Evolutionary conservation across 129 eudicot species (phyloP), one percentile per base, ranked within the genome.

Genomic region (Mikania micrantha): DNA sequence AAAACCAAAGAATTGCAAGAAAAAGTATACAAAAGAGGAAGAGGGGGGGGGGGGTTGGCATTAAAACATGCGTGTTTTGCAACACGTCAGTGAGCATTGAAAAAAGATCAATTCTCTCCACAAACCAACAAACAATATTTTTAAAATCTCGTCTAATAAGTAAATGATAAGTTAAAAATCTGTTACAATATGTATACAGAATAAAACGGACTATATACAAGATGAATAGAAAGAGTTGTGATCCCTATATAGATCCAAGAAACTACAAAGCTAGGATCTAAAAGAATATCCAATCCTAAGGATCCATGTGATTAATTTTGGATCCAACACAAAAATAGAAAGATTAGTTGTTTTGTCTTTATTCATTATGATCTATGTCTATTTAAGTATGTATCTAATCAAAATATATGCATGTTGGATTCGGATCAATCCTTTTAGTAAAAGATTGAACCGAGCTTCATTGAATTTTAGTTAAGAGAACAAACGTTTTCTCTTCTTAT

Each of bases 221-320:
- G 39, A 22, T 69, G 35, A 9, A 54, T 53, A n/a, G 53, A 69
- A 54, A 54, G 39, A 39, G 39, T 38, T 69, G 66, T 19, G 42
- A 50, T 49, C 34, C 49, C 1, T 50, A 49, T 50, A 20, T 32
- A 9, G 20, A 34, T 48, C 16, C 11, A 7, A 2, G 27, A 66
- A 66, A 4, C 42, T 17, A 45, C 10, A 45, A n/a, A n/a, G n/a
- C n/a, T n/a, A n/a, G 0, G 62, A 50, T 57, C 57, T 57, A 39
- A 40, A 70, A n/a, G 40, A 22, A 56, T 70, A 39, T 70, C 25
- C 53, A 70, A 38, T 57, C 57, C 41, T 25, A 40, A 70, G 41
- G 57, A 42, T 39, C 45, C 60, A 67, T 53, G 21, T 25, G 50
- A 69, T 50, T 6, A 52, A 35, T 52, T 34, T 10, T 69, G 59